Percentiles rank a stretch among this genome's conserved stretches.
These are phyloP conservation scores for Mallotus japonicus DNA, from an alignment of 441 rosid species.

Conservation along the genomic window DNA sequence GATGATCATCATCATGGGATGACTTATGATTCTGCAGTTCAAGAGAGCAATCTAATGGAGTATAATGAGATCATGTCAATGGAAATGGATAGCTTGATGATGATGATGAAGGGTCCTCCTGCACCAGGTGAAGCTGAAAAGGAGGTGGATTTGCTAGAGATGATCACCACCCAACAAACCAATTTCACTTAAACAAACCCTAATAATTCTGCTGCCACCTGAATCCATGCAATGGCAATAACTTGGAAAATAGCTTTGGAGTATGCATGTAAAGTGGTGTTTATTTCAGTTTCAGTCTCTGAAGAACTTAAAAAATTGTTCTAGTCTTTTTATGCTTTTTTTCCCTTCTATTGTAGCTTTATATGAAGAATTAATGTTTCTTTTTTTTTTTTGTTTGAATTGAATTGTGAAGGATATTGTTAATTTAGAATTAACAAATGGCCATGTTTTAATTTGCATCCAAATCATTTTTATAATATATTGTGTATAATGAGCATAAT, in stretches of 20 bases:
- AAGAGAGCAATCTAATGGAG: slow-evolving; percentile 6
- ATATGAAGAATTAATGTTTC: too few species aligned
- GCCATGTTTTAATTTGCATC: too few species aligned
- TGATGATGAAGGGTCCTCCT: slow-evolving; percentile 3
- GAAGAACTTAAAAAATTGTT: background rate
- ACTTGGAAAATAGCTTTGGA: background rate
- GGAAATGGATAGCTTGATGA: slow-evolving; percentile 26
- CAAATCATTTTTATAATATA: too few species aligned
- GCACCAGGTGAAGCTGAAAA: slow-evolving; percentile 14
- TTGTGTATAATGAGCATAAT: too few species aligned
- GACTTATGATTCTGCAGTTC: slow-evolving; percentile 10
- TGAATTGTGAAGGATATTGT: too few species aligned
- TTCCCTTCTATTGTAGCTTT: background rate
- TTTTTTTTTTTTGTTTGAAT: too few species aligned
- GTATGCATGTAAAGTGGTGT: background rate
- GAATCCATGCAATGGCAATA: background rate
- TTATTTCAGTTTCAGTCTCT: background rate
- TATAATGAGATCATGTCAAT: slow-evolving; percentile 6
- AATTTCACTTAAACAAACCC: background rate
- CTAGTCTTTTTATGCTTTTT: background rate
- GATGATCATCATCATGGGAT: background rate
- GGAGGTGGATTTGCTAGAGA: slow-evolving; percentile 43
- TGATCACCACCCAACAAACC: slow-evolving; percentile 27
- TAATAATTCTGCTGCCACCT: background rate
- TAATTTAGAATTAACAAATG: too few species aligned